Percentiles rank a stretch among this genome's conserved stretches.
phyloP scores from a whole-genome alignment of 2,329 filamentous ascomycete genomes.

The Grosmannia penicillata region DNA sequence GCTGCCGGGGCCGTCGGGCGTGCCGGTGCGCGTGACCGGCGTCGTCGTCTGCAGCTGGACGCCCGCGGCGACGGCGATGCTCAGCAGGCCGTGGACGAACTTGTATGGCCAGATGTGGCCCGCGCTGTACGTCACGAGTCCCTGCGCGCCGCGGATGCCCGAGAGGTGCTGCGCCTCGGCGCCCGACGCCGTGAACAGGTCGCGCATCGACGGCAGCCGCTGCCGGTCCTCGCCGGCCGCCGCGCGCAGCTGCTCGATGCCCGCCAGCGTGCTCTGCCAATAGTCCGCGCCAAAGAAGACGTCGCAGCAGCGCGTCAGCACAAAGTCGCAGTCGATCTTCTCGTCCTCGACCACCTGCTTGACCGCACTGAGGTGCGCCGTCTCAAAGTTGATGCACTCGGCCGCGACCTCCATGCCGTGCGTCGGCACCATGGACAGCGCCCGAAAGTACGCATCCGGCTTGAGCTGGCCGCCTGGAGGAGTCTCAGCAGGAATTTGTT shows the following conservation, averaged over 20 bases:
- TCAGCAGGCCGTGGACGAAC: constrained; percentile 11
- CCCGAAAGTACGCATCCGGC: constrained; percentile 11
- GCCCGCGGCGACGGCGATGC: constrained; percentile 14
- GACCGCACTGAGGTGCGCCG: constrained; percentile 15
- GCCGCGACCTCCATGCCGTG: constrained; percentile 10
- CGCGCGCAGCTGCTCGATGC: constrained; percentile 16
- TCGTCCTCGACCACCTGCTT: constrained; percentile 22
- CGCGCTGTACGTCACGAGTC: constrained; percentile 17
- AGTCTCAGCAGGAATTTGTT: constrained; percentile 8
- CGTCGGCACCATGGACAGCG: constrained; percentile 12
- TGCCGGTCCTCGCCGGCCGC: not conserved
- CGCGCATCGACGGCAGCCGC: constrained; percentile 10
- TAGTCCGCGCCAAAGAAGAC: constrained; percentile 18
- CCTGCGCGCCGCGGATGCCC: constrained; percentile 21
- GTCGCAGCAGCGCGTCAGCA: constrained; percentile 23
- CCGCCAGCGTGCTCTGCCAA: constrained; percentile 12
- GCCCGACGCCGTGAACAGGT: constrained; percentile 11
- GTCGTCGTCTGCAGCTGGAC: constrained; percentile 38
- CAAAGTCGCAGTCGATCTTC: constrained; percentile 27
- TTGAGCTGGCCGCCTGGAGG: constrained; percentile 17
- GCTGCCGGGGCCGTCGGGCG: not conserved
- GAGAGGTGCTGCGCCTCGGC: constrained; percentile 18
- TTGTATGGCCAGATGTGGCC: constrained; percentile 19
- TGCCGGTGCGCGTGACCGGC: constrained; percentile 18
- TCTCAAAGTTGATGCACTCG: constrained; percentile 17